These are phyloP conservation scores for Candolleomyces efflorescens DNA, from an alignment of 768 basidiomycete genomes.

Conservation along the genomic window DNA sequence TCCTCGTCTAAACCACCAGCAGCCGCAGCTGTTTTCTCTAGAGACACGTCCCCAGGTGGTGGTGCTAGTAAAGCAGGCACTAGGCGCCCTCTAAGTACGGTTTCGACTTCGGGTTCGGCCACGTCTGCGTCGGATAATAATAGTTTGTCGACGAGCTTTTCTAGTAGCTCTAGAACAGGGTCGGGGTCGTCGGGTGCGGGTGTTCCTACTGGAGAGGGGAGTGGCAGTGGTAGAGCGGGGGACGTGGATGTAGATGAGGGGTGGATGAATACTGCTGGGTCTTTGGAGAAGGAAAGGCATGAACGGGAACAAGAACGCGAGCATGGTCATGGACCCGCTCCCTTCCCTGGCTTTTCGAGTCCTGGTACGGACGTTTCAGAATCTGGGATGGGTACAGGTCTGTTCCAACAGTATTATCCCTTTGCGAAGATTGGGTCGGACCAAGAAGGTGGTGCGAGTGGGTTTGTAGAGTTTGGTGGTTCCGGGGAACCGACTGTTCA, in stretches of 20 bases:
- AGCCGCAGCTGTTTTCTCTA: too few species aligned
- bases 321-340: too few species aligned
- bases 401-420: constrained; percentile 8
- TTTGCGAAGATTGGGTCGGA: background rate
- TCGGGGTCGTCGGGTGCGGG: background rate
- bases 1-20: too few species aligned
- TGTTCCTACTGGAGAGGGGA: background rate
- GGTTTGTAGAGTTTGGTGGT: background rate
- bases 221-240: too few species aligned
- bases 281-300: background rate
- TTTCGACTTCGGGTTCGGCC: constrained; percentile 3
- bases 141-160: background rate
- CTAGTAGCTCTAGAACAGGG: background rate
- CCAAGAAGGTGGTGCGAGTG: background rate
- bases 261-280: background rate
- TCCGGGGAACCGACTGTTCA: constrained; percentile 9
- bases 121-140: constrained; percentile 7
- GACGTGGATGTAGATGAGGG: too few species aligned
- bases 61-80: background rate
- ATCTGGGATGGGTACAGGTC: background rate
- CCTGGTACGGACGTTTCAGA: background rate
- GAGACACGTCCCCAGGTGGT: background rate
- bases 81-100: background rate
- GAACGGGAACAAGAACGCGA: too few species aligned
- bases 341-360: too few species aligned